A percentile compares a stretch with the other conserved stretches of the same genome.
These are phyloP conservation scores for Oryza meridionalis DNA, from an alignment of 176 grass and related monocot genomes.

Conservation along the genomic window DNA sequence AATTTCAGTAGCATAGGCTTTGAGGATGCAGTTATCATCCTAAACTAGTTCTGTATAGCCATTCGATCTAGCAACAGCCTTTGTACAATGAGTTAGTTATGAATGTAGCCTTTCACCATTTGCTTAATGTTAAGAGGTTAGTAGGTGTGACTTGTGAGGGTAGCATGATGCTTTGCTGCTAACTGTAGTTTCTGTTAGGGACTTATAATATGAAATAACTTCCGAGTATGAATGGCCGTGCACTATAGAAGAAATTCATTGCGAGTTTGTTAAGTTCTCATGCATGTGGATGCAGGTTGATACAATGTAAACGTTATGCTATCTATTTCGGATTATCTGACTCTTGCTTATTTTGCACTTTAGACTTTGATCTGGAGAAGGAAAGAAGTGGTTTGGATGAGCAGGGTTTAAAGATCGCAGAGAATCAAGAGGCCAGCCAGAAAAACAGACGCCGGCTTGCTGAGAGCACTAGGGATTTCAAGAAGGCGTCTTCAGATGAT, in stretches of 20 bases:
- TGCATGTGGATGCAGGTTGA: conserved; percentile 18
- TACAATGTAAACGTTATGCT: not conserved
- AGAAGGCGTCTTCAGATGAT: conserved; percentile 87
- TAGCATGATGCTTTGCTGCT: not conserved
- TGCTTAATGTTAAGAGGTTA: not conserved
- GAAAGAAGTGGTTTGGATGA: conserved; percentile 97
- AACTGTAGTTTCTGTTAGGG: not conserved
- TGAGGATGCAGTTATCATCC: not conserved
- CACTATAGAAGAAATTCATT: not conserved
- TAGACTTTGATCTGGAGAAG: conserved; percentile 98
- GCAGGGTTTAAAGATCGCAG: conserved; percentile 94
- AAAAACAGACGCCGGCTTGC: conserved; percentile 98
- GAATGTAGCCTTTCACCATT: not conserved
- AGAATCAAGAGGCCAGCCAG: conserved; percentile 98
- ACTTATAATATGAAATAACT: not conserved
- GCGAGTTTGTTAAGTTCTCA: not conserved
- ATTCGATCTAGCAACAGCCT: not conserved
- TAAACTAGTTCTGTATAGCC: not conserved
- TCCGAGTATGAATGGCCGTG: not conserved
- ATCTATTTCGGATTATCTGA: conserved; percentile 27
- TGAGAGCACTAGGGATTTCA: conserved; percentile 95
- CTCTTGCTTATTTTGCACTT: conserved; percentile 23
- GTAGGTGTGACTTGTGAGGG: not conserved
- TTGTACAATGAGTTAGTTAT: not conserved
- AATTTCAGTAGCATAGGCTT: not conserved